These are phyloP conservation scores for Escovopsis weberi DNA, from an alignment of 2,329 filamentous ascomycete genomes.

Conservation along the genomic window DNA sequence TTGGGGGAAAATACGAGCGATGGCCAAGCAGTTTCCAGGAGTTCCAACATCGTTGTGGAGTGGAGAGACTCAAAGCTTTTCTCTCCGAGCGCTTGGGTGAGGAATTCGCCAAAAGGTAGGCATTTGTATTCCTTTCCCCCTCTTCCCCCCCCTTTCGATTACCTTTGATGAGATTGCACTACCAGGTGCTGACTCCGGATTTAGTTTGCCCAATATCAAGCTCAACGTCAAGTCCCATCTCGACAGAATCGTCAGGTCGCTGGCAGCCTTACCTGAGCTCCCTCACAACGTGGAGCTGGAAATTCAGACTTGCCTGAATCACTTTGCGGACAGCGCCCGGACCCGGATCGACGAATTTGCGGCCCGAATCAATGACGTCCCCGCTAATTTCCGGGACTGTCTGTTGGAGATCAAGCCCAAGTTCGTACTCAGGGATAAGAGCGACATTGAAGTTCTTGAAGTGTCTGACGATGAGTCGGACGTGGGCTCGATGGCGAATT, in stretches of 20 bases:
- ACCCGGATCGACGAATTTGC: slow-evolving; percentile 36
- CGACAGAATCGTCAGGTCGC: slow-evolving; percentile 34
- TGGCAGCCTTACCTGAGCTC: slow-evolving; percentile 49
- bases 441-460: slow-evolving; percentile 21
- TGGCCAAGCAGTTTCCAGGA: slow-evolving; percentile 36
- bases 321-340: slow-evolving; percentile 38
- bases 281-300: slow-evolving; percentile 53
- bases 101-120: slow-evolving; percentile 37
- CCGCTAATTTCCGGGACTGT: slow-evolving; percentile 35
- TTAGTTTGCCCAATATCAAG: slow-evolving; percentile 37
- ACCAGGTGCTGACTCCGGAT: neutral
- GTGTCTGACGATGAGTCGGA: slow-evolving; percentile 25
- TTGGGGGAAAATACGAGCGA: slow-evolving; percentile 23
- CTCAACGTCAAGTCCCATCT: slow-evolving; percentile 37
- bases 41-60: slow-evolving; percentile 36
- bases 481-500: slow-evolving; percentile 11
- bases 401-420: slow-evolving; percentile 32
- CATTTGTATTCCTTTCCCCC: neutral
- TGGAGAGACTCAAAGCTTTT: slow-evolving; percentile 36
- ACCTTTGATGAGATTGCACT: neutral
- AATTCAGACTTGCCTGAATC: slow-evolving; percentile 43
- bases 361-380: slow-evolving; percentile 29
- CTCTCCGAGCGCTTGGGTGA: slow-evolving; percentile 38
- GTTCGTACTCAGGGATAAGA: slow-evolving; percentile 26
- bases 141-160: neutral